These are phyloP conservation scores for Hyaloperonospora brassicae DNA, from an alignment of 352 stramenopile genomes.

Conservation along the genomic window DNA sequence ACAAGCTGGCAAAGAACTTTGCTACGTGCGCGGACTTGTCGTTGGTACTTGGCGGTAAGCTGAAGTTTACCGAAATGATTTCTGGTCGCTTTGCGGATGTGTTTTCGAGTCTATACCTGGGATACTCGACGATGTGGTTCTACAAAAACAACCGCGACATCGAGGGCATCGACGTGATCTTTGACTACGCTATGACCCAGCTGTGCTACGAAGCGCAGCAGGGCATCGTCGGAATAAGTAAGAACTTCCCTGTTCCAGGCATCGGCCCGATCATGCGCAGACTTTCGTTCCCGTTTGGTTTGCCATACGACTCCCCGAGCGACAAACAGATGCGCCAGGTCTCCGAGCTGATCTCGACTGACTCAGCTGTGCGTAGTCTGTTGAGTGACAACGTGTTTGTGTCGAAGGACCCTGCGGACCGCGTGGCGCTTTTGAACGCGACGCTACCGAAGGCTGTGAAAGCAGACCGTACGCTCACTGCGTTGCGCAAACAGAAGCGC, in stretches of 20 bases:
- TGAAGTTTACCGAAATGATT: constrained; percentile 98
- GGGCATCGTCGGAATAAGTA: constrained; percentile 90
- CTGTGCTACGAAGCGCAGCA: constrained; percentile 94
- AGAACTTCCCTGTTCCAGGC: constrained; percentile 94
- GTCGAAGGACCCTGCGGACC: constrained; percentile 55
- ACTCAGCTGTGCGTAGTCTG: constrained; percentile 59
- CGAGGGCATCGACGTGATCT: constrained; percentile 91
- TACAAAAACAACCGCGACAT: constrained; percentile 92
- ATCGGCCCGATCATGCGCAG: constrained; percentile 91
- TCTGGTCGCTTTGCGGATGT: constrained; percentile 95
- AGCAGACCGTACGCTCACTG: constrained; percentile 88
- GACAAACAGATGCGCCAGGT: constrained; percentile 83
- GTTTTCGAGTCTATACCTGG: constrained; percentile 95
- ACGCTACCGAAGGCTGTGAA: constrained; percentile 84
- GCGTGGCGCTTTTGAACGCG: constrained; percentile 63
- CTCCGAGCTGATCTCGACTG: constrained; percentile 59
- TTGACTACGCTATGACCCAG: constrained; percentile 95
- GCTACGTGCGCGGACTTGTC: constrained; percentile 92
- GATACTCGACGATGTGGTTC: constrained; percentile 96
- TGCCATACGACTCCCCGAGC: constrained; percentile 85
- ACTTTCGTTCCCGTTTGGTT: constrained; percentile 93
- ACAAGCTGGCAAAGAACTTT: constrained; percentile 95
- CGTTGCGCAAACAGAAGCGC: constrained; percentile 92
- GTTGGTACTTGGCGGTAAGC: constrained; percentile 93
- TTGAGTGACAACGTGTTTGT: constrained; percentile 73